Percentiles rank a stretch among this genome's conserved stretches.
These are phyloP conservation scores for Plectosphaerella cucumerina DNA, from an alignment of 2,329 filamentous ascomycete genomes.

Conservation along the genomic window DNA sequence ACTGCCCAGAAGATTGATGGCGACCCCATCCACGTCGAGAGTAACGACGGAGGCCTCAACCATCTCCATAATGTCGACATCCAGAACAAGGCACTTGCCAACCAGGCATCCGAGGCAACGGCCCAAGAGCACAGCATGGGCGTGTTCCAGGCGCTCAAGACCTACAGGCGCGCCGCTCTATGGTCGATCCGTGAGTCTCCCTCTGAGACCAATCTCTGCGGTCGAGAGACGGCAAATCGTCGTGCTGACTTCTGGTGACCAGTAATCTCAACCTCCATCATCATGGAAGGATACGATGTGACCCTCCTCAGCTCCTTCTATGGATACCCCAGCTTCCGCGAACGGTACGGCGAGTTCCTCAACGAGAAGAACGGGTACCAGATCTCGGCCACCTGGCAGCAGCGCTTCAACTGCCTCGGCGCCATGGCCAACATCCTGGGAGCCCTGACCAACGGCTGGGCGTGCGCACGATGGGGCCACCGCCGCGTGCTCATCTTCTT, in stretches of 20 bases:
- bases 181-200: slow-evolving; percentile 32
- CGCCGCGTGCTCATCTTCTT: slow-evolving; percentile 36
- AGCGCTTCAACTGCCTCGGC: slow-evolving; percentile 34
- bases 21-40: slow-evolving; percentile 23
- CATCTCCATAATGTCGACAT: slow-evolving; percentile 27
- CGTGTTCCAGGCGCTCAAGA: slow-evolving; percentile 30
- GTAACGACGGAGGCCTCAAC: slow-evolving; percentile 21
- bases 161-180: slow-evolving; percentile 34
- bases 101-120: slow-evolving; percentile 30
- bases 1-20: neutral
- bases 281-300: slow-evolving; percentile 49
- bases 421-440: slow-evolving; percentile 33
- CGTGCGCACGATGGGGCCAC: slow-evolving; percentile 37
- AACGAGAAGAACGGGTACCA: slow-evolving; percentile 33
- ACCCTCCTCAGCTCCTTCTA: slow-evolving; percentile 43
- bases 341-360: slow-evolving; percentile 34
- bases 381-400: slow-evolving; percentile 48
- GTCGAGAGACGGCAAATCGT: too few species aligned
- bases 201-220: neutral
- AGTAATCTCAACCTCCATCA: slow-evolving; percentile 36
- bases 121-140: slow-evolving; percentile 30
- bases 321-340: slow-evolving; percentile 33
- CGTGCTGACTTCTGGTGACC: slow-evolving; percentile 34
- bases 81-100: slow-evolving; percentile 32
- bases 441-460: slow-evolving; percentile 35